A percentile compares a stretch with the other conserved stretches of the same genome.
phyloP scores from a whole-genome alignment of 2,329 filamentous ascomycete genomes.

The Dryadomyces quercus-mongolicae region DNA sequence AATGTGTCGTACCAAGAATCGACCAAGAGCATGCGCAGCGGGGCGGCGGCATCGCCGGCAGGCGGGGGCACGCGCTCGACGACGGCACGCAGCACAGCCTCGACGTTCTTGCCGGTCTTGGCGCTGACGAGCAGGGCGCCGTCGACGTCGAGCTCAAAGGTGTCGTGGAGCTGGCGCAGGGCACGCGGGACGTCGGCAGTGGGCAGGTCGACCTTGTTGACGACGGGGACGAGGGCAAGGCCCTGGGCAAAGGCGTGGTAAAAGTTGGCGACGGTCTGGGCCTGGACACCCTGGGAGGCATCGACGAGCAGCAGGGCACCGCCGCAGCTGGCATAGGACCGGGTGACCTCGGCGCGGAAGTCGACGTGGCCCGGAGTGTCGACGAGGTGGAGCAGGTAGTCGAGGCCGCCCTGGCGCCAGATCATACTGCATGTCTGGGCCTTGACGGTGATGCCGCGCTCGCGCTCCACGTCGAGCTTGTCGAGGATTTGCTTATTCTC shows the following conservation, averaged over 20 bases:
- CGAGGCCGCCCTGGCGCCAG: conserved; percentile 71
- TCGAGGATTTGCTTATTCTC: conserved; percentile 88
- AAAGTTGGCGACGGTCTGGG: conserved; percentile 97
- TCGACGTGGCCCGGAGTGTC: conserved; percentile 97
- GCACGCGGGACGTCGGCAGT: conserved; percentile 80
- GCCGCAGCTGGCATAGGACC: conserved; percentile 91
- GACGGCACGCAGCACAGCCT: conserved; percentile 69
- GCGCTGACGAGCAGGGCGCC: conserved; percentile 66
- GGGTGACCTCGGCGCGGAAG: conserved; percentile 89
- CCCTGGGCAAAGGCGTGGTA: conserved; percentile 93
- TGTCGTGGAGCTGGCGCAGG: conserved; percentile 71
- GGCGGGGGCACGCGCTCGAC: conserved; percentile 78
- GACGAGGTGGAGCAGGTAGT: conserved; percentile 90
- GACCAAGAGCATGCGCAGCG: conserved; percentile 75
- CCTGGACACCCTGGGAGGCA: conserved; percentile 91
- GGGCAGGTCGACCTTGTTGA: conserved; percentile 94
- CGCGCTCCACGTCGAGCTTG: conserved; percentile 91
- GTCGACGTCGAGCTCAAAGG: conserved; percentile 76
- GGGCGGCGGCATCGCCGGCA: conserved; percentile 57
- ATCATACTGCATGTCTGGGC: conserved; percentile 98
- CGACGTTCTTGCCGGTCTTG: conserved; percentile 85
- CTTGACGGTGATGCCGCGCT: conserved; percentile 96
- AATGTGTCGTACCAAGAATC: conserved; percentile 99
- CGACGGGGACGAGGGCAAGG: conserved; percentile 72
- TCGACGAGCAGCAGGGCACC: conserved; percentile 88